Percentiles rank a stretch among this genome's conserved stretches.
Conservation (phyloP, 1,284 basidiomycete genomes). For the Lignosus rhinocerotis region DNA sequence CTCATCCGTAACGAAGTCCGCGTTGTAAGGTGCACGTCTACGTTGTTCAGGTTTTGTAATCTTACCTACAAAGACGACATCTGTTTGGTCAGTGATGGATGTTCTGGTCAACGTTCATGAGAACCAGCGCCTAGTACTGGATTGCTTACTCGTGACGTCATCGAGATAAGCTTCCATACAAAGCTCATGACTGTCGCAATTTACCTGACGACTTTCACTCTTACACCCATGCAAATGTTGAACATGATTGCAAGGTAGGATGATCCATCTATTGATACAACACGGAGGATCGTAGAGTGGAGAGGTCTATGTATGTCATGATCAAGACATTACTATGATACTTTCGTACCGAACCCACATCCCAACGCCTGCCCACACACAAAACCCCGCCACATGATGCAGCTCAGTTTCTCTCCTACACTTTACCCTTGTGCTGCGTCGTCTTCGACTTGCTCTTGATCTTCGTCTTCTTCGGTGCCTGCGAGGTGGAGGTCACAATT, state of each 20-base stretch:
- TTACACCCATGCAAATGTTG: no score
- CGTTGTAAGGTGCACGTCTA: no score
- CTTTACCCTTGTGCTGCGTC: conserved; percentile 3
- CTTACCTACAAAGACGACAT: no score
- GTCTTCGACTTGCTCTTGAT: conserved; percentile 7
- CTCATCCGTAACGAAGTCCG: no score
- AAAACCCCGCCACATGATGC: not conserved
- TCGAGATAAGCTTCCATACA: no score
- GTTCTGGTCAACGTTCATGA: no score
- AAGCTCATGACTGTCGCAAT: no score
- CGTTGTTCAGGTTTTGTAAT: no score
- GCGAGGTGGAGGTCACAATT: not conserved
- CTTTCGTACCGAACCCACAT: not conserved
- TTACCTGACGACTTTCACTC: no score
- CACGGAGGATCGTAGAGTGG: conserved; percentile 1
- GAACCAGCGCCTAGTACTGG: no score
- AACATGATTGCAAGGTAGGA: not conserved
- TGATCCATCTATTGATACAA: conserved; percentile 5
- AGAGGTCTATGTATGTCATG: conserved; percentile 4
- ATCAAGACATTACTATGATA: not conserved
- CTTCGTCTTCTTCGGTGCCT: not conserved
- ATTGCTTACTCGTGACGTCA: no score
- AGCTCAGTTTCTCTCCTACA: not conserved
- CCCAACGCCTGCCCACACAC: not conserved
- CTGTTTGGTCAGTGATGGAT: no score